Evolutionary conservation across 768 basidiomycete species (phyloP), one percentile per base, ranked within the genome.

Genomic region (Tulasnella sp.): DNA sequence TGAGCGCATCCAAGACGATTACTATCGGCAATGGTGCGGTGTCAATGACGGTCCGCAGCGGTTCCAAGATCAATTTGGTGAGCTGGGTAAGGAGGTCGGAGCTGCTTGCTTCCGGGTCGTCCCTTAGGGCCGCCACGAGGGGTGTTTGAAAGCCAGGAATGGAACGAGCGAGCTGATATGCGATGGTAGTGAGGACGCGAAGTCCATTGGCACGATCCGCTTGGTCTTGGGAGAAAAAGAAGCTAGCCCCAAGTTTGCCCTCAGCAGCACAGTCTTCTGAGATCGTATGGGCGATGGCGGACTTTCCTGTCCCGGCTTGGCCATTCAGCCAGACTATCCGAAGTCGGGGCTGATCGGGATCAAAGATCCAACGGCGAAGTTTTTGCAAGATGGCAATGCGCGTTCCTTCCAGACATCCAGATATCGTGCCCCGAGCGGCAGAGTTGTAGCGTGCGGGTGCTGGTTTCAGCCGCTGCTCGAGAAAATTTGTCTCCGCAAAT

Each of bases 301-400:
- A 73, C 63, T 75, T 76, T 8, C 75, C 75, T 10, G 63, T 66
- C 7, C 75, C 75, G 11, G 74, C 72, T n/a, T 65, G 64, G 41
- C 71, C 74, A 53, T 51, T 61, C 23, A 75, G 61, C 65, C 70
- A 70, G 43, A 68, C 66, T 10, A 75, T 45, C 21, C 41, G 48
- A 2, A 24, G 32, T 7, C 27, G 26, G 17, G 27, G 24, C 13
- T 30, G 53, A 43, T 55, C 53, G 19, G 26, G n/a, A 41, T 23
- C 34, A 32, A 29, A 29, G 2, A 43, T 43, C 53, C 53, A 55
- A 21, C 5, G 8, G 24, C 26, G 42, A 26, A 55, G 34, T 43
- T 38, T 34, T 10, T 55, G 27, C 3, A 55, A 41, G 8, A 34
- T 34, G 19, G 34, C 38, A 26, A n/a, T 55, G n/a, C 53, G 26